A percentile compares a stretch with the other conserved stretches of the same genome.
These are phyloP conservation scores for Cryptococcus sp. DNA, from an alignment of 1,284 basidiomycete genomes.

Conservation along the genomic window DNA sequence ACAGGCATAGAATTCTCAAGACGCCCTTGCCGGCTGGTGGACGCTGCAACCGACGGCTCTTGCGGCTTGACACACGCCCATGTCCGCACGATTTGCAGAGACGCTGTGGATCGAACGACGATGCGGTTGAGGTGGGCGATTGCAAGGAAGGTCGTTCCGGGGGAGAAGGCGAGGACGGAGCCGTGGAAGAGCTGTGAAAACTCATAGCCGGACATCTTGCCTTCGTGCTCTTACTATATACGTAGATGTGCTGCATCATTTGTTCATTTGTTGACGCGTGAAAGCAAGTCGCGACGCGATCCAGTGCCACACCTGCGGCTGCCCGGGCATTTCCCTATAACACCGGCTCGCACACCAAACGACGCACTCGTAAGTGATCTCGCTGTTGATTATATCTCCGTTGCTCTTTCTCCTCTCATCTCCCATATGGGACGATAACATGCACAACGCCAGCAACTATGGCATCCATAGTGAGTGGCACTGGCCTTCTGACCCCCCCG, in stretches of 20 bases:
- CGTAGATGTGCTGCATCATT: neutral
- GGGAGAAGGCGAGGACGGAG: constrained; percentile 35
- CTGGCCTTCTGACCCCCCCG: neutral
- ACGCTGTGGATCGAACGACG: constrained; percentile 41
- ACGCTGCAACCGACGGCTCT: neutral
- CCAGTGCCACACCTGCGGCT: neutral
- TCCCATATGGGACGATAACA: constrained; percentile 10
- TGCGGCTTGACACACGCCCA: constrained; percentile 27
- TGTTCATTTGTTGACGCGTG: constrained; percentile 2
- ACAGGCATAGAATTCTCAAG: neutral
- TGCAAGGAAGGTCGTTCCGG: constrained; percentile 49
- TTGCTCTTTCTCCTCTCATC: constrained; percentile 6
- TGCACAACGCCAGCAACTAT: constrained; percentile 10
- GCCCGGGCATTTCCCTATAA: constrained; percentile 4
- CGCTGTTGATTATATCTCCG: neutral
- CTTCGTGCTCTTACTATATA: too few species aligned
- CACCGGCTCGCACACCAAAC: constrained; percentile 1
- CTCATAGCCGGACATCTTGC: constrained; percentile 38
- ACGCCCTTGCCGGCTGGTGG: neutral
- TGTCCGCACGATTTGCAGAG: constrained; percentile 41
- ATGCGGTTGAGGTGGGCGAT: constrained; percentile 33
- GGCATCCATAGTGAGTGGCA: constrained; percentile 9
- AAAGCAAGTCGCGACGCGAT: constrained; percentile 4
- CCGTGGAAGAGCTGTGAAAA: constrained; percentile 38
- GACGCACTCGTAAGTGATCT: neutral